These are phyloP conservation scores for Amphicarpaea edgeworthii DNA, from an alignment of 306 rosid species.

Conservation along the genomic window DNA sequence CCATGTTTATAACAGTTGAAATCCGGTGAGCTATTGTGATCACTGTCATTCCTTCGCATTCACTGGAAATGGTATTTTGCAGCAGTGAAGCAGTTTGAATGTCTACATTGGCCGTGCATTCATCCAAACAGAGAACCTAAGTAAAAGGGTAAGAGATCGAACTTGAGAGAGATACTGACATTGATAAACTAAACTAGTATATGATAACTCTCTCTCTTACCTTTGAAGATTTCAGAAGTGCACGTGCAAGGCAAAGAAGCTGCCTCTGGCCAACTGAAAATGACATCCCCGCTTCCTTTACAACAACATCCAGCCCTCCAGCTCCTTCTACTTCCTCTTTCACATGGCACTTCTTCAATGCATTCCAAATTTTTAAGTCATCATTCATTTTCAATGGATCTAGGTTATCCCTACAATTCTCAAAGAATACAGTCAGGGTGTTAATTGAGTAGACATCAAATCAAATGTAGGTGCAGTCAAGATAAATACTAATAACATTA, in stretches of 20 bases:
- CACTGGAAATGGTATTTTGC: conserved; percentile 76
- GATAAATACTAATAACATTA: background rate
- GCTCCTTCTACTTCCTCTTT: conserved; percentile 81
- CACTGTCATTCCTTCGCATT: conserved; percentile 84
- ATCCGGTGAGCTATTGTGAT: conserved; percentile 95
- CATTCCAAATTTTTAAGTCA: conserved; percentile 79
- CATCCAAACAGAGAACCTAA: conserved; percentile 98
- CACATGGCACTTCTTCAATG: conserved; percentile 83
- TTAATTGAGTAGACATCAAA: conserved; percentile 10
- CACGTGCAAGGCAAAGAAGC: conserved; percentile 97
- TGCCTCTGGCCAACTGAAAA: conserved; percentile 96
- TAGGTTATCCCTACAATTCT: conserved; percentile 74
- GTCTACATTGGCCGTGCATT: conserved; percentile 93
- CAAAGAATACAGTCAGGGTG: conserved; percentile 25
- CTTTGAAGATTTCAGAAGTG: conserved; percentile 88
- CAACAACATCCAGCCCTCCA: conserved; percentile 79
- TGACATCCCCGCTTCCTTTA: conserved; percentile 76
- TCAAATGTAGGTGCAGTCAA: conserved; percentile 33
- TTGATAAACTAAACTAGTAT: too few species aligned
- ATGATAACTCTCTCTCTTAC: conserved; percentile 47
- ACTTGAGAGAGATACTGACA: conserved; percentile 21
- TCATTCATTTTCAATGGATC: conserved; percentile 76
- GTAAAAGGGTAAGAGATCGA: background rate
- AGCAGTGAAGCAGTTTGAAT: conserved; percentile 82
- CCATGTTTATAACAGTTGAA: conserved; percentile 85